Percentiles rank a stretch among this genome's conserved stretches.
phyloP scores from a whole-genome alignment of 257 asterid species.

The Penstemon newberryi region DNA sequence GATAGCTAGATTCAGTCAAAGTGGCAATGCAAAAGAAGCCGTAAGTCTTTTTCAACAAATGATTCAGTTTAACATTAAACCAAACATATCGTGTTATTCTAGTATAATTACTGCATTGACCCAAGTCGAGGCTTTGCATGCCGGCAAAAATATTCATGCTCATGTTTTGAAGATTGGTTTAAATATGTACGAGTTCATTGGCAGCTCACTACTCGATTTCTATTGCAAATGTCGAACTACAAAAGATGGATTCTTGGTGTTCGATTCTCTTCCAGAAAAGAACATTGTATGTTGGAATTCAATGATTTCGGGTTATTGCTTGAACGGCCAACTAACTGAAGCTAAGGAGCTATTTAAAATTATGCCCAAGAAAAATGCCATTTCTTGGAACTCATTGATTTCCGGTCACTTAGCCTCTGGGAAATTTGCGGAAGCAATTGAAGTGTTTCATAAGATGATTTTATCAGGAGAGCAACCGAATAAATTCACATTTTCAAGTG shows the following conservation, averaged over 20 bases:
- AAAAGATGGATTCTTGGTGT: constrained; percentile 46
- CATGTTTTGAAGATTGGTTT: constrained; percentile 55
- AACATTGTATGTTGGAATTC: constrained; percentile 80
- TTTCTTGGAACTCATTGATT: constrained; percentile 80
- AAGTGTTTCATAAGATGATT: constrained; percentile 57
- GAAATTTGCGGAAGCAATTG: constrained; percentile 45
- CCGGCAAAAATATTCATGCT: constrained; percentile 66
- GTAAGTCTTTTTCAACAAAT: constrained; percentile 50
- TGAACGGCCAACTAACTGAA: constrained; percentile 53
- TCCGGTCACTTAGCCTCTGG: constrained; percentile 50
- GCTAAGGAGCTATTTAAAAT: constrained; percentile 54
- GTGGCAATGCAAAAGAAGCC: constrained; percentile 71
- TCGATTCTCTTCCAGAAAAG: constrained; percentile 48
- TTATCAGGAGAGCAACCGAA: constrained; percentile 59
- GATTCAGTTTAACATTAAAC: constrained; percentile 45
- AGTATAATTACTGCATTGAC: constrained; percentile 64
- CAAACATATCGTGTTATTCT: constrained; percentile 69
- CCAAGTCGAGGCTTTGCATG: constrained; percentile 44
- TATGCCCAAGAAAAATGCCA: constrained; percentile 52
- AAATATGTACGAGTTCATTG: constrained; percentile 46
- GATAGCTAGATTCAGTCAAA: constrained; percentile 72
- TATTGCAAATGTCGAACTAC: constrained; percentile 70
- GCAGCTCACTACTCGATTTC: constrained; percentile 63
- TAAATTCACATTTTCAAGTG: constrained; percentile 71
- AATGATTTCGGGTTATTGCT: constrained; percentile 67